A percentile compares a stretch with the other conserved stretches of the same genome.
phyloP scores from a whole-genome alignment of 805 yeast species.

The Metschnikowia vanudenii region DNA sequence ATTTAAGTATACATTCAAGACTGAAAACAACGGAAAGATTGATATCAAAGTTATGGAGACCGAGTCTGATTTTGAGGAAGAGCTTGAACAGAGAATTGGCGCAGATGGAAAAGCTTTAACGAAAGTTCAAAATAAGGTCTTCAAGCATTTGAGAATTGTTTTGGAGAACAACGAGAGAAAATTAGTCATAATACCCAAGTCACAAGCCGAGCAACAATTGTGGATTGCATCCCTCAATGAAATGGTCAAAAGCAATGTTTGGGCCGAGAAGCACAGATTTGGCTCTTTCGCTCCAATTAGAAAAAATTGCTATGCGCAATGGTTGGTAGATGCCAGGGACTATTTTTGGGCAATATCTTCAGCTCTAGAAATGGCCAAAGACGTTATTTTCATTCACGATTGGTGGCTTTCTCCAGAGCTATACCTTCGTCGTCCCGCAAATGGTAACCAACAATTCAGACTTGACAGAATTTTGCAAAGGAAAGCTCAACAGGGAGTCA shows the following conservation, averaged over 20 bases:
- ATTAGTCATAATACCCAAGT: conserved; percentile 65
- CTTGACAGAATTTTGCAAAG: conserved; percentile 83
- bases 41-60: conserved; percentile 29
- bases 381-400: conserved; percentile 90
- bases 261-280: conserved; percentile 78
- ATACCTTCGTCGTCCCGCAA: conserved; percentile 89
- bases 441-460: conserved; percentile 93
- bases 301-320: conserved; percentile 82
- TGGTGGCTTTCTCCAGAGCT: conserved; percentile 99
- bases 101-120: conserved; percentile 20
- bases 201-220: conserved; percentile 58
- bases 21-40: conserved; percentile 28
- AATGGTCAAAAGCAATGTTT: conserved; percentile 66
- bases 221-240: conserved; percentile 75
- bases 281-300: conserved; percentile 92
- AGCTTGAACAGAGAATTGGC: conserved; percentile 25
- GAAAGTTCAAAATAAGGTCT: conserved; percentile 43
- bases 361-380: conserved; percentile 90
- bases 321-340: conserved; percentile 96
- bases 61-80: conserved; percentile 47
- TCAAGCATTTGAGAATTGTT: conserved; percentile 51
- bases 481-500: conserved; percentile 93
- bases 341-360: conserved; percentile 94
- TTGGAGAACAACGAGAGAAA: conserved; percentile 78
- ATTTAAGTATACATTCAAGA: conserved; percentile 58